Evolutionary conservation across 1,139 yeast species (phyloP).

Genomic region (Saccharomyces pastorianus): DNA sequence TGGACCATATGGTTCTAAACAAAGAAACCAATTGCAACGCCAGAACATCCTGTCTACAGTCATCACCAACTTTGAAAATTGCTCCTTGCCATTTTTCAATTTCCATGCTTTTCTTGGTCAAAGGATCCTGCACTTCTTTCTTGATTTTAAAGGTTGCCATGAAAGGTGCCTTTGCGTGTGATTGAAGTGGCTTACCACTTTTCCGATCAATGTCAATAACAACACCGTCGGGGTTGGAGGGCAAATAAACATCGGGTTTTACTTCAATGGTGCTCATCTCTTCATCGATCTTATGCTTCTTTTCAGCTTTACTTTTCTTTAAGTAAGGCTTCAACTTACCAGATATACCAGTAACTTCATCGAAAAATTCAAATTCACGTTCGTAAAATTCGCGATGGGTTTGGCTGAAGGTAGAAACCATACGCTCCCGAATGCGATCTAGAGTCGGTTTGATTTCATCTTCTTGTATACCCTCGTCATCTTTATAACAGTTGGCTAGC

Average conservation of each 20-base stretch:
- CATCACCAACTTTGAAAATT: constrained; percentile 98
- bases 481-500: constrained; percentile 86
- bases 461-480: constrained; percentile 74
- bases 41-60: constrained; percentile 93
- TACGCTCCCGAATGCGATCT: constrained; percentile 61
- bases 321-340: constrained; percentile 92
- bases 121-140: constrained; percentile 46
- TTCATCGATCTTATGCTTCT: constrained; percentile 91
- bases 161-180: constrained; percentile 98
- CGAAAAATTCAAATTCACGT: constrained; percentile 80
- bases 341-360: constrained; percentile 85
- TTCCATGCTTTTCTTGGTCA: constrained; percentile 28
- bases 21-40: constrained; percentile 88
- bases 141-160: constrained; percentile 89
- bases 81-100: constrained; percentile 84
- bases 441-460: constrained; percentile 78
- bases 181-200: constrained; percentile 89
- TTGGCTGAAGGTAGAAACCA: constrained; percentile 54
- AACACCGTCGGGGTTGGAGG: constrained; percentile 92
- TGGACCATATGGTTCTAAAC: constrained; percentile 84
- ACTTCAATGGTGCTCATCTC: constrained; percentile 80
- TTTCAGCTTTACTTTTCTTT: constrained; percentile 90
- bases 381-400: constrained; percentile 64
- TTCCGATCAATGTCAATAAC: constrained; percentile 85
- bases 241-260: constrained; percentile 80